Base-by-base conservation (phyloP, 2,329 filamentous ascomycete species). In the Exutisphaerella laricina region DNA sequence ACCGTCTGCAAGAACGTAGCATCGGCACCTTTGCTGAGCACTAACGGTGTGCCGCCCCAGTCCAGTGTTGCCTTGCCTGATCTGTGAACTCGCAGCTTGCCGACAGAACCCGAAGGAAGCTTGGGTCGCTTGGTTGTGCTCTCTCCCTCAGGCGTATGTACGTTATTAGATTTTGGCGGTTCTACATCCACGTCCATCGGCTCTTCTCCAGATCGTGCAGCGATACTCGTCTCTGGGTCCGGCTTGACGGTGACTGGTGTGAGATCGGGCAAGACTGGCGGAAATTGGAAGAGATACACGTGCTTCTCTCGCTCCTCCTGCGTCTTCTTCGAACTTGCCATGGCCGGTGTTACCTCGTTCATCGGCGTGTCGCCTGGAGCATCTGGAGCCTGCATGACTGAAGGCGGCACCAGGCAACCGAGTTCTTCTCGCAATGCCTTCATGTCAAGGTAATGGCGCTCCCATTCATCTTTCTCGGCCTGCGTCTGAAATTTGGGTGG, bases 241-340 rank as follows among this genome's bases (percentile, higher is more conserved):
- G 54, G 45, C 40, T 64, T 60, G 25, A 61, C 51, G 9, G 31
- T 57, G 1, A 70, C 64, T 7, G 70, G 57, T 25, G 67, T 53
- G 17, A 82, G 70, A 45, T 75, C 73, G 4, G 79, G 79, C 3
- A 80, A 73, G 45, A 79, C 69, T 0, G 79, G 78, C 9, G 79
- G 79, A 54, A 82, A 74, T 59, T 82, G 79, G 59, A 82, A 77
- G 39, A 82, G 68, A 58, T 82, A 82, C 40, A 79, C 69, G 44
- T 74, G 72, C 41, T 79, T 73, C 25, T 73, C 64, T 13, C 71
- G 67, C 30, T 67, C 66, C 39, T 66, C 70, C 22, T 60, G 50
- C 39, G 52, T 42, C 16, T 37, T 39, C 29, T 49, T 50, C 23
- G 50, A 46, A 16, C 16, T 36, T 33, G 48, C 36, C 10, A 41